Percentiles rank a stretch among this genome's conserved stretches.
Evolutionary conservation across 108 stramenopile species (phyloP).

Genomic region (Pseudonitzschia multistriata): DNA sequence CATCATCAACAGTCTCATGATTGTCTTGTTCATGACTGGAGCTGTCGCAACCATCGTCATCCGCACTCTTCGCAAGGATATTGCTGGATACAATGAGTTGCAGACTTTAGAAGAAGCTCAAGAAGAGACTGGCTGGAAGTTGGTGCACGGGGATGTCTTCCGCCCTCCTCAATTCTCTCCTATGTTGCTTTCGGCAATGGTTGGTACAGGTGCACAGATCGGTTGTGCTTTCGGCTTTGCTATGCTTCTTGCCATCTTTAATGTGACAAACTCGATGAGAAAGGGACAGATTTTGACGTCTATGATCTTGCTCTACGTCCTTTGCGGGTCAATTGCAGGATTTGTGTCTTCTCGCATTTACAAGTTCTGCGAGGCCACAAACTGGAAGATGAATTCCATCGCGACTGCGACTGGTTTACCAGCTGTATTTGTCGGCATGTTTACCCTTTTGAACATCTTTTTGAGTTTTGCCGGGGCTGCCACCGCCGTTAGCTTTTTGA

Average conservation of each 20-base stretch:
- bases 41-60: constrained; percentile 96
- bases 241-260: constrained; percentile 79
- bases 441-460: constrained; percentile 83
- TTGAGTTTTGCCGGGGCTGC: constrained; percentile 85
- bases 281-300: constrained; percentile 94
- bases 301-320: constrained; percentile 91
- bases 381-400: constrained; percentile 80
- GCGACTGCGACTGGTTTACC: constrained; percentile 87
- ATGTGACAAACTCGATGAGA: constrained; percentile 90
- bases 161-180: constrained; percentile 84
- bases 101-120: constrained; percentile 80
- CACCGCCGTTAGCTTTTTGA: constrained; percentile 90
- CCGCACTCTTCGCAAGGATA: constrained; percentile 94
- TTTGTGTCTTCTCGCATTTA: constrained; percentile 87
- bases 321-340: constrained; percentile 90
- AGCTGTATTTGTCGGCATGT: constrained; percentile 75
- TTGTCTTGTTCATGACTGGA: constrained; percentile 96
- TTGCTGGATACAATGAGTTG: constrained; percentile 95
- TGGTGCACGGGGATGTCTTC: constrained; percentile 97
- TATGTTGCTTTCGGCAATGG: constrained; percentile 88
- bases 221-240: constrained; percentile 78
- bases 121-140: constrained; percentile 98
- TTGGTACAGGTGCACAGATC: constrained; percentile 94
- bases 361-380: constrained; percentile 88
- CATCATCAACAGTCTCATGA: constrained; percentile 98